Evolutionary conservation across 2,329 filamentous ascomycete genomes (phyloP).

Genomic region (Paraconiothyrium brasiliense): DNA sequence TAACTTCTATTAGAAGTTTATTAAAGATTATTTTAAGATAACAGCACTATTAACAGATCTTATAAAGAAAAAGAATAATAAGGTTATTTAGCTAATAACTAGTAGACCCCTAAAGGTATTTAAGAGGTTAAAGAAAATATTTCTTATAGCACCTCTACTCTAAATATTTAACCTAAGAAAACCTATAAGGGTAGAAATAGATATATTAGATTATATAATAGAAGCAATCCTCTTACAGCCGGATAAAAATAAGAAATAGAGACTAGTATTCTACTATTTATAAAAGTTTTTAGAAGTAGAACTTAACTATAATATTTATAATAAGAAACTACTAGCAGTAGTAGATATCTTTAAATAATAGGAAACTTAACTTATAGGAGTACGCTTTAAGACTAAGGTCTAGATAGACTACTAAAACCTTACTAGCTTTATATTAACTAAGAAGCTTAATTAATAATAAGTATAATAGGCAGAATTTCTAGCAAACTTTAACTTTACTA

Average conservation of each 20-base stretch:
- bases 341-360: conserved; percentile 2
- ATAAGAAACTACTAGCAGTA: conserved; percentile 21
- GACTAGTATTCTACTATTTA: conserved; percentile 34
- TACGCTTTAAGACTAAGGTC: no score
- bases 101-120: no score
- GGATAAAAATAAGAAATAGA: conserved; percentile 25
- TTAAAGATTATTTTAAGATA: background rate
- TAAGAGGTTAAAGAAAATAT: no score
- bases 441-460: no score
- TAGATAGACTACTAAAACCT: no score
- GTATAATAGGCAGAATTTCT: background rate
- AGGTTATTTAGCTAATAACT: background rate
- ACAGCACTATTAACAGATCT: conserved; percentile 4
- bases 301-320: conserved; percentile 25
- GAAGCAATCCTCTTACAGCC: background rate
- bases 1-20: background rate
- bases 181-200: no score
- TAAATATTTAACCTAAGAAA: no score
- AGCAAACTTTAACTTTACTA: background rate
- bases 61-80: conserved; percentile 7
- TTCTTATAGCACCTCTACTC: no score
- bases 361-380: no score
- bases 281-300: conserved; percentile 15
- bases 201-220: no score
- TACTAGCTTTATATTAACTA: no score